Evolutionary conservation across 2,329 filamentous ascomycete genomes (phyloP), one percentile per base, ranked within the genome.

Genomic region (Sordariomycetes sp.): DNA sequence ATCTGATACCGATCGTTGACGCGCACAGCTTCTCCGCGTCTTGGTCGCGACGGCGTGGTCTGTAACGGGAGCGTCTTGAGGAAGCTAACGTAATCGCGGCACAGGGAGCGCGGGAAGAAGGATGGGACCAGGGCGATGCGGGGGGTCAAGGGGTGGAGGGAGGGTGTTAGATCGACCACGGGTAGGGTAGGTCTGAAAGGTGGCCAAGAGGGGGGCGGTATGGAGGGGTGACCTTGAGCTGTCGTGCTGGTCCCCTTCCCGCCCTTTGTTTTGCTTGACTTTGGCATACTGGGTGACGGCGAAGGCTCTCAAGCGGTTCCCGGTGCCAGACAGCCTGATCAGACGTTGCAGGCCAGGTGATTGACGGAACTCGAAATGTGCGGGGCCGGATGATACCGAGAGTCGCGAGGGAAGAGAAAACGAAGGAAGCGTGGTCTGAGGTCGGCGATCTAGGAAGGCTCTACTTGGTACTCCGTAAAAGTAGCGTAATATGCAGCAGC

Each of bases 1-100:
- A 94, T 64, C 58, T 94, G 86, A 47, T 82, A 94, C 9, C 90
- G 77, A 53, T 95, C 90, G 53, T 95, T 95, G 30, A 94, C 83
- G 23, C 90, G 72, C 7, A 86, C 71, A 2, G 87, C 87, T 36
- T 92, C 80, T 31, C 84, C 86, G 40, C 76, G 79, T 54, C 84
- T 90, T 2, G 86, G 86, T 40, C 76, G 78, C 0, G 76, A 77
- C 0, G 86, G 86, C 0, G 86, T 94, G 1, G 86, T 93, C 29
- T 71, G 72, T 30, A 94, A 61, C 0, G 85, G 79, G 3, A 94
- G 59, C 0, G 70, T 72, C 35, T 58, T 58, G 1, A 93, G 70
- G 47, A 90, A 92, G 1, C 73, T 68, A 32, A 86, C 72, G 53
- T 90, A 93, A 37, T 70, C 75, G 45, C 78, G 79, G 64, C 85